Evolutionary conservation across 495 filamentous ascomycete species (phyloP), one percentile per base, ranked within the genome.

Genomic region (Hypoxylon cercidicola): DNA sequence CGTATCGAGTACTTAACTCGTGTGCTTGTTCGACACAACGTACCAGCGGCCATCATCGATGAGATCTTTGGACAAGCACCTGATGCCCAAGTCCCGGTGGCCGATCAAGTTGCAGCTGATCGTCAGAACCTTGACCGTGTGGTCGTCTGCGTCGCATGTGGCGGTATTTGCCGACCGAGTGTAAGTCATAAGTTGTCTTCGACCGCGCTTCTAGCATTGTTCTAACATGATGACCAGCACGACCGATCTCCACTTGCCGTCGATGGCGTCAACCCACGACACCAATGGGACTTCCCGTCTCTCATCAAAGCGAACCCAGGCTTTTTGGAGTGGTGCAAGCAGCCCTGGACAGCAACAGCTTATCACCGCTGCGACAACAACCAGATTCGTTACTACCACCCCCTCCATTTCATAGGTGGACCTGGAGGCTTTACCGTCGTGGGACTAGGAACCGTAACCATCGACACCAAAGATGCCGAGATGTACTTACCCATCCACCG

Each of bases 131-230:
- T 7, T 21, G 13, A 64, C 15, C n/a, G 61, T 0, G 20, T 21
- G 4, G 59, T 69, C 0, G 35, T 59, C 10, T 72, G 69, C 37
- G 62, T 66, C 13, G 52, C 66, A 1, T 72, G 69, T 10, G 66
- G 69, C 23, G 59, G 50, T 13, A 28, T 69, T 9, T 69, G 54
- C 35, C 48, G 34, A 4, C 50, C 58, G 23, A 61, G 51, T 0
- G 64, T 68, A 59, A 46, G 64, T 59, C 19, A 10, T 11, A 28
- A 28, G 11, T 30, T 30, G 23, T 25, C 2, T 5, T 25, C 23
- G 23, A 25, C 23, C 21, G 15, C 23, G 11, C 12, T 11, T 30
- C 11, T 11, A 25, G 3, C 0, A 51, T 25, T 21, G 28, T 28
- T 13, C 56, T 66, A 32, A 66, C 19, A 18, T 41, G 2, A 40